phyloP scores from a whole-genome alignment of 2,329 filamentous ascomycete genomes.

The Fusarium citri region DNA sequence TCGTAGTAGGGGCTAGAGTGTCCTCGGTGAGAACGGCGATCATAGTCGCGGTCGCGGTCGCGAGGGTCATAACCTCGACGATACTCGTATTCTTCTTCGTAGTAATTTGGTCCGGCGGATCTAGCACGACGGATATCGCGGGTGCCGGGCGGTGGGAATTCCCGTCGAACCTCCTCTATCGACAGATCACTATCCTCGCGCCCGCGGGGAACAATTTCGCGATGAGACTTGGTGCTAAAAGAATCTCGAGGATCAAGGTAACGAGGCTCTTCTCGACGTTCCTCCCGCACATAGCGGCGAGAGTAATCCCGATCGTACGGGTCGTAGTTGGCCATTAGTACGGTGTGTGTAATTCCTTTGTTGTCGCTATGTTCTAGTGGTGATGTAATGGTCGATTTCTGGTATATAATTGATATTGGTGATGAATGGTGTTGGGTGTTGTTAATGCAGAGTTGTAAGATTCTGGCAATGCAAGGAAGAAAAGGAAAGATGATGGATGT shows the following conservation, averaged over 20 bases:
- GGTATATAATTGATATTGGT: not conserved
- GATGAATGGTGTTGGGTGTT: not conserved
- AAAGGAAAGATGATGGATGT: constrained; percentile 24
- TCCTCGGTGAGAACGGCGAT: constrained; percentile 59
- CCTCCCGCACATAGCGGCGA: constrained; percentile 66
- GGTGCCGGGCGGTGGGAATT: constrained; percentile 79
- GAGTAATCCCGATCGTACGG: constrained; percentile 64
- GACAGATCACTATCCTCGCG: constrained; percentile 81
- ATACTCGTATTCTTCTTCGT: constrained; percentile 65
- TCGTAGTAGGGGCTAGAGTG: constrained; percentile 65
- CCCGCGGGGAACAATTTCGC: constrained; percentile 66
- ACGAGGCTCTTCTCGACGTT: constrained; percentile 64
- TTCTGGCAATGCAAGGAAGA: constrained; percentile 22
- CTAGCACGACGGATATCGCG: constrained; percentile 69
- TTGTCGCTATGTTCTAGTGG: constrained; percentile 5
- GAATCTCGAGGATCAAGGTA: constrained; percentile 65
- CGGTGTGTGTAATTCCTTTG: constrained; percentile 11
- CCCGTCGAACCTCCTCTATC: constrained; percentile 84
- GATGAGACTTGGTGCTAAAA: constrained; percentile 59
- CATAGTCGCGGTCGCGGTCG: constrained; percentile 54
- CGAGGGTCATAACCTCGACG: constrained; percentile 63
- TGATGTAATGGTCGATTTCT: constrained; percentile 2
- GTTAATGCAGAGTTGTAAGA: constrained; percentile 6
- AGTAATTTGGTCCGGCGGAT: constrained; percentile 70
- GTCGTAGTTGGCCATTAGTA: constrained; percentile 62